Evolutionary conservation across 1,284 basidiomycete species (phyloP).

Genomic region (Sporisorium iseilematis-ciliati): DNA sequence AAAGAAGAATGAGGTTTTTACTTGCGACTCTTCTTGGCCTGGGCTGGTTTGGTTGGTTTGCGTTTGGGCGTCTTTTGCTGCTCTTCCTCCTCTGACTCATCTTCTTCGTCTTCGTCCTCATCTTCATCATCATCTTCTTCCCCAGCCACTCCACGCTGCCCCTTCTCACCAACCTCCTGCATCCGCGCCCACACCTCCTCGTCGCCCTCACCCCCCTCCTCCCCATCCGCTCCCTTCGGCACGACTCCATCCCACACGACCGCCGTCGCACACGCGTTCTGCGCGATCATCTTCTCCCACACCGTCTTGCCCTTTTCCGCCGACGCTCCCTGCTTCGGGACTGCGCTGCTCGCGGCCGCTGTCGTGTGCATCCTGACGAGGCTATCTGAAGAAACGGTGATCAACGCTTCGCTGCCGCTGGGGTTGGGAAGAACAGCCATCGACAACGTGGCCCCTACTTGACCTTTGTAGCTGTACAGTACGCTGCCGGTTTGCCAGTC

Average conservation of each 20-base stretch:
- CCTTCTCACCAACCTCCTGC: constrained; percentile 24
- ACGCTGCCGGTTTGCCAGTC: constrained; percentile 45
- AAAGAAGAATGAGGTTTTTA: neutral
- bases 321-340: constrained; percentile 27
- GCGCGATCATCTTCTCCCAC: constrained; percentile 35
- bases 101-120: constrained; percentile 22
- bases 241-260: constrained; percentile 53
- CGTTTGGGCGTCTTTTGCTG: constrained; percentile 10
- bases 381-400: constrained; percentile 42
- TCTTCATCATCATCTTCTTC: constrained; percentile 17
- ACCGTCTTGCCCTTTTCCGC: constrained; percentile 29
- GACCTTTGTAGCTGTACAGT: constrained; percentile 54
- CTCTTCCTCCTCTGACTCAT: constrained; percentile 2
- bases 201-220: constrained; percentile 32
- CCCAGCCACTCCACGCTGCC: neutral
- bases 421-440: constrained; percentile 39
- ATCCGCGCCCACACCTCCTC: constrained; percentile 51
- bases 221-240: constrained; percentile 11
- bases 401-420: constrained; percentile 33
- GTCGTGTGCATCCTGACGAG: constrained; percentile 30
- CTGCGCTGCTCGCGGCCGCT: constrained; percentile 15
- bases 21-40: constrained; percentile 37
- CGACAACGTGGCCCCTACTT: constrained; percentile 29
- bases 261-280: constrained; percentile 26
- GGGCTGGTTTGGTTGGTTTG: constrained; percentile 13